Evolutionary conservation across 2,329 filamentous ascomycete genomes (phyloP), one percentile per base, ranked within the genome.

Genomic region (Botrytis deweyae): DNA sequence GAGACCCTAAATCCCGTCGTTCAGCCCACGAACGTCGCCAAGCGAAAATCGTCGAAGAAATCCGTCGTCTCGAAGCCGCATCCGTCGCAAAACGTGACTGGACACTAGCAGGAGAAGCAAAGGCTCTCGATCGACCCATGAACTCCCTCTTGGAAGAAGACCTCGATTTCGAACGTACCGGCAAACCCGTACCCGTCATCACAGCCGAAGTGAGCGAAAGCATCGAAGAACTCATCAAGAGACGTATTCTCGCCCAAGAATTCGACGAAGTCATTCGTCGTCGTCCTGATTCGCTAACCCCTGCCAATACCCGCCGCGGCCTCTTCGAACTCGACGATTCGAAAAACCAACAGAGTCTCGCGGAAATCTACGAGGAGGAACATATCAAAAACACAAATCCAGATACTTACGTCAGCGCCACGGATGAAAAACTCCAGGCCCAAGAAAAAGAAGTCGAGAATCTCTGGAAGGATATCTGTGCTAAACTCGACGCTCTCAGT

Each of bases 71-170:
- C 29, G 96, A 99, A 86, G 90, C 93, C 6, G 93, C 91, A 42
- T 95, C 95, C 72, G 91, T 98, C 0, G 92, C 93, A 44, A 97
- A 97, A 83, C 91, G 94, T 74, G 90, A 95, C 80, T 99, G 96
- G 96, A 92, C 93, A 29, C 85, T 98, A 70, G 88, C 92, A 16
- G 96, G 96, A 80, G 96, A 99, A 86, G 95, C 95, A 7, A 88
- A 90, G 67, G 95, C 93, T 2, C 87, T 87, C 0, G 93, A 96
- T 78, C 89, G 96, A 52, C 96, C 96, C 0, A 82, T 94, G 72
- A 98, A 99, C 84, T 98, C 95, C 0, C 88, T 99, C 3, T 89
- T 99, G 1, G 95, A 98, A 81, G 90, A 98, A 84, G 94, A 98
- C 79, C 88, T 99, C 40, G 95, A 98, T 77, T 99, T 98, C 81